Base-by-base conservation (phyloP, 2,329 filamentous ascomycete species). In the Penicillium carneum region DNA sequence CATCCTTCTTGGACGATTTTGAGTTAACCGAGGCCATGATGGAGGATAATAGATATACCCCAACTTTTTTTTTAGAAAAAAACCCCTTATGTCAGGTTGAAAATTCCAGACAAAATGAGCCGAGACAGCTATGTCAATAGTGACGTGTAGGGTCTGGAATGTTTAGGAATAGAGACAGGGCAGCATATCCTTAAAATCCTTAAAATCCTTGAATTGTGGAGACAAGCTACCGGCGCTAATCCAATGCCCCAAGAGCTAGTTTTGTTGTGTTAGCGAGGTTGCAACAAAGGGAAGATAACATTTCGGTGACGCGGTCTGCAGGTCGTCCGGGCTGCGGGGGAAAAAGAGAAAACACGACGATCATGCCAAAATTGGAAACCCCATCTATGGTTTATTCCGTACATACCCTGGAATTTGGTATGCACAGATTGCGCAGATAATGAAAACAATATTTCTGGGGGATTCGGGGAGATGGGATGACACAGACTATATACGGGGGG, bases 1-100 rank as follows among this genome's bases (percentile, higher is more conserved):
- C 65, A 53, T 68, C 67, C 51, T 67, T 69, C 42, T 68, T 70
- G 10, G 65, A 68, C 11, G 59, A 63, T 59, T 69, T 63, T 39
- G 66, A 67, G 51, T 68, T 63, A 47, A 71, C 62, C 4, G 72
- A 65, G 2, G 68, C 57, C 74, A 76, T 76, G 45, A 45, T 61
- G 14, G 42, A 36, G 26, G 9, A 52, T 34, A 23, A 47, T 26
- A 20, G 18, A 43, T 59, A 18, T 47, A 55, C 42, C 10, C 34
- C n/a, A 18, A 18, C 38, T 33, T 26, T 26, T 26, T 26, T 26
- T 26, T 26, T 26, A 31, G 47, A n/a, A 26, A 12, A 14, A 47
- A n/a, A 14, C 33, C 23, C n/a, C 26, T 18, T 26, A 50, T 43
- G 7, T 9, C 48, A 4, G 34, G 26, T 7, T 33, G 36, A 14